A percentile compares a stretch with the other conserved stretches of the same genome.
These are phyloP conservation scores for Barnettozyma hawaiiensis DNA, from an alignment of 1,139 yeast genomes.

Conservation along the genomic window DNA sequence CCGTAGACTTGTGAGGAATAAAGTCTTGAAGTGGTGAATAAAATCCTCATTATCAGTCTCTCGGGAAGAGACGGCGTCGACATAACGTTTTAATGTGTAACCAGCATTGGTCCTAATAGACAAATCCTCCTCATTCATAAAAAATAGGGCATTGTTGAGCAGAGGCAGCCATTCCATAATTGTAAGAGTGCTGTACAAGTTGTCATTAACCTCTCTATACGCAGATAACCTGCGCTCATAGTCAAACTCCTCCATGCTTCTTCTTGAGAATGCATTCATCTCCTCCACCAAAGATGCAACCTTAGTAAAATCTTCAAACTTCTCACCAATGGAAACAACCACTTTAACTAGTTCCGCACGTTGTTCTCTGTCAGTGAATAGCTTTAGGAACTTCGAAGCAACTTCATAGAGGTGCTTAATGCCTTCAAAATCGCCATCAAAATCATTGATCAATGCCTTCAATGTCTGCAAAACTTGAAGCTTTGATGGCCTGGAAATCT, in stretches of 20 bases:
- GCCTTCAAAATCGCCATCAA: slow-evolving; percentile 49
- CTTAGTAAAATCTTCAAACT: slow-evolving; percentile 39
- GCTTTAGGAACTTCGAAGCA: slow-evolving; percentile 54
- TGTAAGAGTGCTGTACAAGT: slow-evolving; percentile 37
- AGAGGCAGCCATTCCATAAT: slow-evolving; percentile 77
- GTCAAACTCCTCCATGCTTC: slow-evolving; percentile 69
- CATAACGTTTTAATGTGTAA: slow-evolving; percentile 55
- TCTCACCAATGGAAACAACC: slow-evolving; percentile 53
- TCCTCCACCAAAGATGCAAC: slow-evolving; percentile 52
- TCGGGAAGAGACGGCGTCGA: slow-evolving; percentile 49
- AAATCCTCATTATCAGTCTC: slow-evolving; percentile 35
- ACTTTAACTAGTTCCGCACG: slow-evolving; percentile 57
- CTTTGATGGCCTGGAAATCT: slow-evolving; percentile 50
- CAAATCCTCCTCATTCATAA: slow-evolving; percentile 73
- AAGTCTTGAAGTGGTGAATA: slow-evolving; percentile 43
- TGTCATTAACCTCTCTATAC: slow-evolving; percentile 60
- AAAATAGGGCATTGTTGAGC: slow-evolving; percentile 60
- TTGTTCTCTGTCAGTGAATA: slow-evolving; percentile 52
- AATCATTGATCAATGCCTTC: slow-evolving; percentile 45
- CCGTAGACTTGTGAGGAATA: slow-evolving; percentile 61
- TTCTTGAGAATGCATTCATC: slow-evolving; percentile 62
- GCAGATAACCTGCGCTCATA: slow-evolving; percentile 70
- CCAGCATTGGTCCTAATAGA: slow-evolving; percentile 79
- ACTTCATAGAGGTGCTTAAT: slow-evolving; percentile 49
- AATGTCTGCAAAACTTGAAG: slow-evolving; percentile 56